phyloP scores from a whole-genome alignment of 352 stramenopile species.

The Globisporangium nodosum region DNA sequence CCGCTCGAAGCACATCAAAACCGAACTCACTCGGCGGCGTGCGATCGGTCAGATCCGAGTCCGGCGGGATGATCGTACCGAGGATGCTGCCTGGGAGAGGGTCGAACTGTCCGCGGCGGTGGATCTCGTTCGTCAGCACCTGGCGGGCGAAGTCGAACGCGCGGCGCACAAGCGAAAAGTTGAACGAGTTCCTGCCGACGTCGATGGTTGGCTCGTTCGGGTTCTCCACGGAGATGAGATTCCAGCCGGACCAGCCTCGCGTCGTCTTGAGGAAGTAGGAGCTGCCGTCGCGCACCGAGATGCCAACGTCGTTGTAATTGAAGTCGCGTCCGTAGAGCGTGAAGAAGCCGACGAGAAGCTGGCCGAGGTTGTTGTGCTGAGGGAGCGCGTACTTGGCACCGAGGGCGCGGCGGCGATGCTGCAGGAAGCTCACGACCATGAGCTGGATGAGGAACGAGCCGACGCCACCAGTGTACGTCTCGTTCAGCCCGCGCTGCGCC shows the following conservation, averaged over 20 bases:
- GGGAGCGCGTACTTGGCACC: conserved; percentile 48
- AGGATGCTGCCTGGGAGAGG: conserved; percentile 62
- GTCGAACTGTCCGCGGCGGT: conserved; percentile 60
- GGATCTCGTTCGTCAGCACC: conserved; percentile 69
- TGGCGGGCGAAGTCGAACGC: conserved; percentile 87
- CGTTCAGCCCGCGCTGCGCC: conserved; percentile 88
- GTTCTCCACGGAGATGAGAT: conserved; percentile 92
- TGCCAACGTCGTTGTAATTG: conserved; percentile 90
- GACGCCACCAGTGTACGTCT: conserved; percentile 93
- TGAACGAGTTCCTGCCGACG: conserved; percentile 91
- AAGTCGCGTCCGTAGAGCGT: conserved; percentile 93
- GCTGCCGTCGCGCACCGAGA: conserved; percentile 91
- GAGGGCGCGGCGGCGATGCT: conserved; percentile 77
- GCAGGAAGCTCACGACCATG: conserved; percentile 94
- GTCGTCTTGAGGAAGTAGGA: conserved; percentile 91
- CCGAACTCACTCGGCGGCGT: conserved; percentile 49
- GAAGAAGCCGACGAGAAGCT: conserved; percentile 93
- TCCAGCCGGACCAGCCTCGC: conserved; percentile 56
- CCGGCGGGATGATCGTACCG: conserved; percentile 64
- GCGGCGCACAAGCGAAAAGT: conserved; percentile 87
- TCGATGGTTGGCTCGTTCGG: conserved; percentile 90
- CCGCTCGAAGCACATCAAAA: conserved; percentile 42
- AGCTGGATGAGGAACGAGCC: conserved; percentile 93
- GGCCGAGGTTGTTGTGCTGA: conserved; percentile 87
- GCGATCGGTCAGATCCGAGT: conserved; percentile 60